phyloP scores from a whole-genome alignment of 2,329 filamentous ascomycete genomes.

The Diaporthe sp. region DNA sequence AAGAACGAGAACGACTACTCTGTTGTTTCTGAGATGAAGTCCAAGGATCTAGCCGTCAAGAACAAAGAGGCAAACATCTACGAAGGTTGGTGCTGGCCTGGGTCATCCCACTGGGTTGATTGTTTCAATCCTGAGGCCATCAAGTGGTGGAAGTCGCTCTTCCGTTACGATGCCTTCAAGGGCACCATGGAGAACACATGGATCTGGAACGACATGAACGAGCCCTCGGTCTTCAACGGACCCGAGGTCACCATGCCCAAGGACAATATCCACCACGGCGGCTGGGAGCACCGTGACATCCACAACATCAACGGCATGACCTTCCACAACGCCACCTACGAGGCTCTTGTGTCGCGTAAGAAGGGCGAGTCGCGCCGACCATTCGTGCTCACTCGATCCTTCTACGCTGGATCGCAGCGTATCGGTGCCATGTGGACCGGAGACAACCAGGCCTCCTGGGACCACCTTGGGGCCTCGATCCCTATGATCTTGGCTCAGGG shows the following conservation, averaged over 20 bases:
- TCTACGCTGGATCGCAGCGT: slow-evolving; percentile 91
- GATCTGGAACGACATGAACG: slow-evolving; percentile 99
- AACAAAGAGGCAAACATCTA: slow-evolving; percentile 92
- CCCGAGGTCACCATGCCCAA: slow-evolving; percentile 99
- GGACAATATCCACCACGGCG: slow-evolving; percentile 91
- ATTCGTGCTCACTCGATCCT: slow-evolving; percentile 93
- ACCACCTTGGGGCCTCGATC: slow-evolving; percentile 87
- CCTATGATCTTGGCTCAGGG: slow-evolving; percentile 96
- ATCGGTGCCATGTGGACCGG: slow-evolving; percentile 98
- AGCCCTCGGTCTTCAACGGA: slow-evolving; percentile 98
- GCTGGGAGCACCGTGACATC: slow-evolving; percentile 97
- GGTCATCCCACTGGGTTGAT: slow-evolving; percentile 96
- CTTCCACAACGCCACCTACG: slow-evolving; percentile 92
- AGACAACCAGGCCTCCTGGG: slow-evolving; percentile 95
- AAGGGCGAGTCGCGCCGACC: slow-evolving; percentile 88
- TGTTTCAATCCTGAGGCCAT: slow-evolving; percentile 93
- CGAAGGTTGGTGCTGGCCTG: slow-evolving; percentile 99
- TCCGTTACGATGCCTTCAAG: slow-evolving; percentile 90
- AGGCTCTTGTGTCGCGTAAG: slow-evolving; percentile 86
- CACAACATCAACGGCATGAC: slow-evolving; percentile 98
- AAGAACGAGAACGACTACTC: slow-evolving; percentile 88
- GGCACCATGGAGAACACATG: slow-evolving; percentile 89
- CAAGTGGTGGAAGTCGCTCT: slow-evolving; percentile 91
- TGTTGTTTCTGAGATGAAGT: slow-evolving; percentile 84
- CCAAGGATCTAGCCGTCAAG: slow-evolving; percentile 84